Evolutionary conservation across 208 protist genomes (phyloP).

Genomic region (Phytomonas francai): DNA sequence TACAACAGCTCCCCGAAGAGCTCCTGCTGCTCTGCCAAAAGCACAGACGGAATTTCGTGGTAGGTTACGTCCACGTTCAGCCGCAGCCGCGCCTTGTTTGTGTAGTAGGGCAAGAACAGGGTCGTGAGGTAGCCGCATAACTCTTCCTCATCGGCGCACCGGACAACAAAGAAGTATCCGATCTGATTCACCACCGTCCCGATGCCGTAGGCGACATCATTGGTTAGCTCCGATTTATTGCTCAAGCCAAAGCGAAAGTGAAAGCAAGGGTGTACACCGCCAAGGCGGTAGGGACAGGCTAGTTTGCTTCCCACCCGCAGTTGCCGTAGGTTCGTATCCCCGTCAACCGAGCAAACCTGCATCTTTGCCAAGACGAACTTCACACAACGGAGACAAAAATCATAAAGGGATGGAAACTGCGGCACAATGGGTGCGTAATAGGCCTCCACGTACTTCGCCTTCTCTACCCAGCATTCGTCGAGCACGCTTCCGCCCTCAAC

Average conservation of each 20-base stretch:
- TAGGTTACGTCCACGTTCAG: slow-evolving; percentile 75
- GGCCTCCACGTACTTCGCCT: slow-evolving; percentile 58
- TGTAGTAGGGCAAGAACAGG: slow-evolving; percentile 63
- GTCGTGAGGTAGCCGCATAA: slow-evolving; percentile 62
- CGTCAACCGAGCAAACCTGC: slow-evolving; percentile 69
- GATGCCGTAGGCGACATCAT: slow-evolving; percentile 59
- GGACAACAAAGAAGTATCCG: slow-evolving; percentile 67
- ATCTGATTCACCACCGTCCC: slow-evolving; percentile 60
- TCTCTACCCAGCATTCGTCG: slow-evolving; percentile 58
- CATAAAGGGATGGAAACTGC: slow-evolving; percentile 33
- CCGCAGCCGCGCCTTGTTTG: slow-evolving; percentile 27
- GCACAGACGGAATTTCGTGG: slow-evolving; percentile 32
- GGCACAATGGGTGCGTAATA: slow-evolving; percentile 72
- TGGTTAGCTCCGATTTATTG: slow-evolving; percentile 45
- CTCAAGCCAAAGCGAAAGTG: slow-evolving; percentile 51
- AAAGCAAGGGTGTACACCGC: slow-evolving; percentile 53
- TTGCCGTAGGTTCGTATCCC: slow-evolving; percentile 35
- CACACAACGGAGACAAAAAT: slow-evolving; percentile 65
- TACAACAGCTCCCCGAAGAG: slow-evolving; percentile 75
- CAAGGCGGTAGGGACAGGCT: slow-evolving; percentile 37
- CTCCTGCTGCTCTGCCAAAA: slow-evolving; percentile 69
- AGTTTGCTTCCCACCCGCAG: slow-evolving; percentile 66
- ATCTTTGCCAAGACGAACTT: slow-evolving; percentile 63
- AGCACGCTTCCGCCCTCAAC: slow-evolving; percentile 5
- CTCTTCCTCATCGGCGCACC: slow-evolving; percentile 59